These are phyloP conservation scores for Flagelloscypha sp. DNA, from an alignment of 768 basidiomycete genomes.

Conservation along the genomic window DNA sequence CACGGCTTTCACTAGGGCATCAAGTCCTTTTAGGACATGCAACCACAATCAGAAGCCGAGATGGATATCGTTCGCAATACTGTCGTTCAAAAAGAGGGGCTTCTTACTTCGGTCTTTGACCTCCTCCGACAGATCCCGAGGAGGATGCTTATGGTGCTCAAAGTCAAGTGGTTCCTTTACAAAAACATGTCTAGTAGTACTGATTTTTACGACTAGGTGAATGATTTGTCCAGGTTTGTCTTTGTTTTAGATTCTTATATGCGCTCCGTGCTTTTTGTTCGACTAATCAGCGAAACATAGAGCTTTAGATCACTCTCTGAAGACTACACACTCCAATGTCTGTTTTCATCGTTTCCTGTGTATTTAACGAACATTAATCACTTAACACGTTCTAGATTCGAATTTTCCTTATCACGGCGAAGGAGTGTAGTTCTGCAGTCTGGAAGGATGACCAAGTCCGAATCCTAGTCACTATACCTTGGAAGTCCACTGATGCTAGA, in stretches of 20 bases:
- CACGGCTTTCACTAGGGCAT: slow-evolving; percentile 48
- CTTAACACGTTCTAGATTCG: slow-evolving; percentile 42
- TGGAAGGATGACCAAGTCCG: slow-evolving; percentile 62
- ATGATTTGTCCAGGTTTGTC: slow-evolving; percentile 70
- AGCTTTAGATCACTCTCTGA: slow-evolving; percentile 75
- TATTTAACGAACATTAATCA: not conserved
- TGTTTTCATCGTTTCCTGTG: slow-evolving; percentile 9
- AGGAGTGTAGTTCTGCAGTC: slow-evolving; percentile 75
- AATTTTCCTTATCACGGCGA: slow-evolving; percentile 86
- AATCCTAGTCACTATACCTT: slow-evolving; percentile 31
- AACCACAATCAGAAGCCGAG: slow-evolving; percentile 67
- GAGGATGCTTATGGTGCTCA: slow-evolving; percentile 75
- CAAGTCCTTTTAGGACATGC: slow-evolving; percentile 71
- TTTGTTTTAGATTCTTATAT: not conserved
- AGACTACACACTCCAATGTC: slow-evolving; percentile 80
- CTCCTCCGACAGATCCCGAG: slow-evolving; percentile 81
- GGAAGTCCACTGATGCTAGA: too few relatives aligned
- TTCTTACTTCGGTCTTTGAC: slow-evolving; percentile 80
- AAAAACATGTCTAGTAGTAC: too few relatives aligned
- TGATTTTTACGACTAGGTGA: too few relatives aligned
- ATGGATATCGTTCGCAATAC: slow-evolving; percentile 76
- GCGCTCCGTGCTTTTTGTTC: not conserved
- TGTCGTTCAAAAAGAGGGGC: slow-evolving; percentile 72
- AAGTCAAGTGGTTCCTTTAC: too few relatives aligned
- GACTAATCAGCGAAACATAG: slow-evolving; percentile 25